Percentiles rank a stretch among this genome's conserved stretches.
Conservation (phyloP, 2,329 filamentous ascomycete genomes). For the Cercospora zeae-maydis region DNA sequence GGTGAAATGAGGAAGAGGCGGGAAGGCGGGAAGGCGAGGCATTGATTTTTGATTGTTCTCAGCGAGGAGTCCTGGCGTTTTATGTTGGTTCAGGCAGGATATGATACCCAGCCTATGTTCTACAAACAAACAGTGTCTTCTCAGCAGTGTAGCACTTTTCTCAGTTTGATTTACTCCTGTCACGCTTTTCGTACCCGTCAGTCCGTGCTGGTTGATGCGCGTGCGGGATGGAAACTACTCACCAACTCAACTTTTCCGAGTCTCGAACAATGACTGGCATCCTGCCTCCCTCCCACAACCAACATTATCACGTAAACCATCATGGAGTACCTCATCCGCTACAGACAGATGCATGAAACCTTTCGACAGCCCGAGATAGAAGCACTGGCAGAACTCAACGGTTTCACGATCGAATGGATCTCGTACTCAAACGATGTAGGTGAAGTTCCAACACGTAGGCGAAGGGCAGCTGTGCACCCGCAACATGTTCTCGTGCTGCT, state of each 20-base stretch:
- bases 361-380: conserved; percentile 83
- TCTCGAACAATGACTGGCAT: neutral
- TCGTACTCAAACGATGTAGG: conserved; percentile 71
- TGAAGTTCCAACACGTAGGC: conserved; percentile 13
- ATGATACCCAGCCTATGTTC: conserved; percentile 26
- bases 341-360: conserved; percentile 85
- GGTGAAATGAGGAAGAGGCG: conserved; percentile 46
- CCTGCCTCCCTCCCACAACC: neutral
- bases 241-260: neutral
- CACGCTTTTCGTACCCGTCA: neutral
- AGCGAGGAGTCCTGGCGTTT: conserved; percentile 31
- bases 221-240: neutral
- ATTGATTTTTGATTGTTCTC: neutral
- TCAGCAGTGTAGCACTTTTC: neutral
- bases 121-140: conserved; percentile 45
- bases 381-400: conserved; percentile 68
- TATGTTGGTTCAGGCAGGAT: conserved; percentile 7
- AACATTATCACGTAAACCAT: neutral
- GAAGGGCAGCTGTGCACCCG: conserved; percentile 11
- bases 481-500: neutral
- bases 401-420: conserved; percentile 67
- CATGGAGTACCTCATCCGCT: conserved; percentile 80
- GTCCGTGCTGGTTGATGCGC: neutral
- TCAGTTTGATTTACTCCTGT: neutral
- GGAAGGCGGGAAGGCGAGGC: neutral